Evolutionary conservation across 2,329 filamentous ascomycete species (phyloP).

Genomic region (Pezizomycotina sp.): DNA sequence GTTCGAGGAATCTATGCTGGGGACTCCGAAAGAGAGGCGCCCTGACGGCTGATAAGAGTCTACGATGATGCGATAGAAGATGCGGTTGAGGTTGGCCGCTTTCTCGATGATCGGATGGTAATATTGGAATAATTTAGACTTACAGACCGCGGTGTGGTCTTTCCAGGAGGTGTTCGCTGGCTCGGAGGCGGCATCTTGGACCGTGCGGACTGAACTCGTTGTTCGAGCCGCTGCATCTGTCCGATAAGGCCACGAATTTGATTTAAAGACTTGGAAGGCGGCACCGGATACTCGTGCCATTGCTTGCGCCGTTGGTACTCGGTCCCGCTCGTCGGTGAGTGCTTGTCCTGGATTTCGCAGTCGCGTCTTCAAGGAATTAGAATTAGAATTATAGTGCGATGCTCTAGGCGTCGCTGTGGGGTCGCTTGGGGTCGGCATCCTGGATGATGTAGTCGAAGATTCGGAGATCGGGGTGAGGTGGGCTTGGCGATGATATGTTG

Average conservation of each 20-base stretch:
- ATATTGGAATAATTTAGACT: conserved; percentile 14
- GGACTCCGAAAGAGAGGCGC: conserved; percentile 16
- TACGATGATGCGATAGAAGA: conserved; percentile 22
- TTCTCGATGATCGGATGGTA: conserved; percentile 19
- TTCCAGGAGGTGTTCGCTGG: conserved; percentile 61
- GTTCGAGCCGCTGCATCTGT: conserved; percentile 93
- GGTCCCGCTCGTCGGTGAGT: conserved; percentile 45
- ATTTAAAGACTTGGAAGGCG: conserved; percentile 55
- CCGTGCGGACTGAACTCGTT: conserved; percentile 75
- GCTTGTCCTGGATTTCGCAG: no score
- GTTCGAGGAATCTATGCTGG: conserved; percentile 12
- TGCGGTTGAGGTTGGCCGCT: conserved; percentile 22
- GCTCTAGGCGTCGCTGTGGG: conserved; percentile 39
- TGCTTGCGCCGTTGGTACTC: conserved; percentile 34
- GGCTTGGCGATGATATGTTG: conserved; percentile 53
- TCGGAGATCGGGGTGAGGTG: conserved; percentile 96
- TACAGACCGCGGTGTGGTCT: conserved; percentile 21
- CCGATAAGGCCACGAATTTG: conserved; percentile 89
- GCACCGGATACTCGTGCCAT: conserved; percentile 31
- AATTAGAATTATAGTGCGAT: conserved; percentile 30
- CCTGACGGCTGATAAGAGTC: conserved; percentile 12
- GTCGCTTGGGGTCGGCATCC: conserved; percentile 37
- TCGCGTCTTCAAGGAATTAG: no score
- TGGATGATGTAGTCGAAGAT: conserved; percentile 46
- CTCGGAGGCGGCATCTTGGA: conserved; percentile 78